Conservation (phyloP, 1,284 basidiomycete species). For the Tetrapyrgos nigripes region DNA sequence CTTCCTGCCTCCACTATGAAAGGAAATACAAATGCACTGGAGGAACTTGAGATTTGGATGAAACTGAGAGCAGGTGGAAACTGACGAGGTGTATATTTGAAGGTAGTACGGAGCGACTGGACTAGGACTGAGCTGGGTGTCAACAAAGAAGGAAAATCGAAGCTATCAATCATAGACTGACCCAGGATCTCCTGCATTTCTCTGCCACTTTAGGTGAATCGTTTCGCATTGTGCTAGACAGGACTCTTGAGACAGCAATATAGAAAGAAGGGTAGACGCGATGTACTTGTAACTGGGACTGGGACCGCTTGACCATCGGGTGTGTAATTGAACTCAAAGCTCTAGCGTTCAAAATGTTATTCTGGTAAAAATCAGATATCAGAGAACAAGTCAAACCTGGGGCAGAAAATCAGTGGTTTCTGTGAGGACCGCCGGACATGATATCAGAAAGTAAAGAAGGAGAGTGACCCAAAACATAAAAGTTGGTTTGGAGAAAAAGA, state of each 20-base stretch:
- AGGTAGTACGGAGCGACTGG: slow-evolving; percentile 63
- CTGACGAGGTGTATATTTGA: slow-evolving; percentile 65
- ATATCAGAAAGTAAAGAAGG: neutral
- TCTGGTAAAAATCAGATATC: too few species aligned
- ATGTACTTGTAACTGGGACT: slow-evolving; percentile 53
- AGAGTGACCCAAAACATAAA: neutral
- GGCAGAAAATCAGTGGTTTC: neutral
- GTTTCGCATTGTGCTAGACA: slow-evolving; percentile 59
- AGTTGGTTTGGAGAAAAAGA: neutral
- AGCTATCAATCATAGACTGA: slow-evolving; percentile 28
- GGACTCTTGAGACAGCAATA: slow-evolving; percentile 12
- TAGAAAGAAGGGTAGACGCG: slow-evolving; percentile 1
- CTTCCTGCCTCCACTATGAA: slow-evolving; percentile 56
- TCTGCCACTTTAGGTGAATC: slow-evolving; percentile 56
- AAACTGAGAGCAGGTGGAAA: neutral
- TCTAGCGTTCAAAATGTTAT: neutral
- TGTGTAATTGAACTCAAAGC: neutral
- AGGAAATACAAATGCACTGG: slow-evolving; percentile 56
- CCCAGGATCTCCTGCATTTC: slow-evolving; percentile 50
- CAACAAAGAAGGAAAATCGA: neutral
- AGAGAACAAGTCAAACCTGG: neutral
- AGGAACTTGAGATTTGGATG: neutral
- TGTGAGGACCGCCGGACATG: neutral
- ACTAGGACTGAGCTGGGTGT: slow-evolving; percentile 47
- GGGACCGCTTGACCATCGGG: slow-evolving; percentile 38